Percentiles rank a stretch among this genome's conserved stretches.
Evolutionary conservation across 352 stramenopile genomes (phyloP).

Genomic region (Phytophthora chlamydospora): DNA sequence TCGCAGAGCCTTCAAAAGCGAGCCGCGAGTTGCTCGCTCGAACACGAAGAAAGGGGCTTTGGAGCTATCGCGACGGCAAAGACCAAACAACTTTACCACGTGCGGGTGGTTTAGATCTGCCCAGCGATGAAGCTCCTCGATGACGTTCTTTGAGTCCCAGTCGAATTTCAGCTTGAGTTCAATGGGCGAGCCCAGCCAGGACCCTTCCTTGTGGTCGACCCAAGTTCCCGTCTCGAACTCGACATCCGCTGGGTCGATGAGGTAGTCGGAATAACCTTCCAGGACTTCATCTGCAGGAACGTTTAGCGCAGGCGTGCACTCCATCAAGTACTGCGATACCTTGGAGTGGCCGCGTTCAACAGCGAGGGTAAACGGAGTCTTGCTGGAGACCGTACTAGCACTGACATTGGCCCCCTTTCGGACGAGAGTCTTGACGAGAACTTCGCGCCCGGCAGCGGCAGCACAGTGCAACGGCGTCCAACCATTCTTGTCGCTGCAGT

Average conservation of each 20-base stretch:
- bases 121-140: slow-evolving; percentile 24
- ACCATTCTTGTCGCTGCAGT: not conserved
- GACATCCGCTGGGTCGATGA: slow-evolving; percentile 7
- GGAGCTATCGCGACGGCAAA: slow-evolving; percentile 1
- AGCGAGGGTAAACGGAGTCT: not conserved
- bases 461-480: slow-evolving; percentile 15
- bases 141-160: not conserved
- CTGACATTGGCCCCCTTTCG: not conserved
- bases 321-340: not conserved
- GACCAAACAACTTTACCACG: slow-evolving; percentile 25
- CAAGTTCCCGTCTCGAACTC: not conserved
- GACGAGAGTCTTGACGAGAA: not conserved
- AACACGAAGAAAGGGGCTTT: slow-evolving; percentile 24
- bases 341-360: slow-evolving; percentile 5
- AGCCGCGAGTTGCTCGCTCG: slow-evolving; percentile 8
- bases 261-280: slow-evolving; percentile 4
- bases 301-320: not conserved
- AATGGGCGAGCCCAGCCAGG: slow-evolving; percentile 11
- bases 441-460: not conserved
- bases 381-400: not conserved
- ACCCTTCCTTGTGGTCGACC: not conserved
- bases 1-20: slow-evolving; percentile 6
- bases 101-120: slow-evolving; percentile 24
- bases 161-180: slow-evolving; percentile 2
- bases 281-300: no score